Evolutionary conservation across 2,329 filamentous ascomycete genomes (phyloP), one percentile per base, ranked within the genome.

Genomic region (Botrytis byssoidea): DNA sequence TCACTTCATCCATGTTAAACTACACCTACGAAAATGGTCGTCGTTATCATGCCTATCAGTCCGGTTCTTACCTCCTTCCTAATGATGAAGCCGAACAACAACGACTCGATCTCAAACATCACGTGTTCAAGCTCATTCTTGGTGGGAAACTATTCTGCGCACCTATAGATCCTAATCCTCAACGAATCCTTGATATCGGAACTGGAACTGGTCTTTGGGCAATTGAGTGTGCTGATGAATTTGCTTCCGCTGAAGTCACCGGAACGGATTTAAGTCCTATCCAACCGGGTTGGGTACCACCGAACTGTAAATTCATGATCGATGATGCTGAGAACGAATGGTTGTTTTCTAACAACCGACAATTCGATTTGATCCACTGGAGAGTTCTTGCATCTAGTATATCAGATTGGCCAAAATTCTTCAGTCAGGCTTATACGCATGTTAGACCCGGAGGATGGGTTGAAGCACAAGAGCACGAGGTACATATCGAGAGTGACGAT

Each of bases 41-140:
- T 37, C 83, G 88, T 40, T 90, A 90, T 74, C 88, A 89, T 77
- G 83, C 83, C 60, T 88, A 87, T 77, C 83, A 86, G 29, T 86
- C 87, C 73, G 87, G 87, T 9, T 78, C 80, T 18, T 90, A 90
- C 77, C 86, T 86, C 72, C 88, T 89, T 68, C 88, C 88, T 40
- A 90, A 89, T 72, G 88, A 90, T 74, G 88, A 89, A 67, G 81
- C 85, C 8, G 88, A 90, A 80, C 87, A 89, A 78, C 87, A 89
- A 76, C 82, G 87, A 55, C 85, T 88, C 76, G 87, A 89, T 70
- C 85, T 89, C 83, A 88, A 80, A 70, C 79, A 81, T 75, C 10
- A 80, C 78, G 77, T 81, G 67, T 75, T 79, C 29, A 77, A 78
- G 69, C 73, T 80, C 4, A 74, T 74, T 37, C 55, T 72, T 5